phyloP scores from a whole-genome alignment of 169 alveolate species.

The Cryptosporidium parvum region DNA sequence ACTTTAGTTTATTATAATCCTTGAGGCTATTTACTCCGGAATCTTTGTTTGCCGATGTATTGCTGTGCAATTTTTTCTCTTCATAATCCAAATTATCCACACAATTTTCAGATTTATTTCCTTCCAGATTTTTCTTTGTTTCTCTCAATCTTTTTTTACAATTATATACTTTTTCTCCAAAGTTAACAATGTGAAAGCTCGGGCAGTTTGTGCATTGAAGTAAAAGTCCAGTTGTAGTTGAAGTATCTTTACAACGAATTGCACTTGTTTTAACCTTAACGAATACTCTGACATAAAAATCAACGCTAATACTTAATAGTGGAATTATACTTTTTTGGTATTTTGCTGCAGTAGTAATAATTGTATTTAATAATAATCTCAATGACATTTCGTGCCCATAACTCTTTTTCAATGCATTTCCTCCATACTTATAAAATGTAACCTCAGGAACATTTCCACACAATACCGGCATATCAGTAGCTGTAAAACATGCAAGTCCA shows the following conservation, averaged over 20 bases:
- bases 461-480: slow-evolving; percentile 96
- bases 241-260: slow-evolving; percentile 87
- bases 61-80: slow-evolving; percentile 3
- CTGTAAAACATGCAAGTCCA: slow-evolving; percentile 91
- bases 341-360: slow-evolving; percentile 90
- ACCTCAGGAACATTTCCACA: slow-evolving; percentile 95
- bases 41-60: not conserved
- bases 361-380: slow-evolving; percentile 89
- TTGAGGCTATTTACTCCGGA: not conserved
- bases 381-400: slow-evolving; percentile 92
- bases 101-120: slow-evolving; percentile 11
- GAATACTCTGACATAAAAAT: slow-evolving; percentile 93
- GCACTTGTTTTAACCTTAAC: slow-evolving; percentile 89
- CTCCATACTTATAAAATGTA: slow-evolving; percentile 93
- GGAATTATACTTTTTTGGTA: slow-evolving; percentile 91
- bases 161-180: slow-evolving; percentile 79
- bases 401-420: slow-evolving; percentile 87
- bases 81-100: not conserved
- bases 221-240: slow-evolving; percentile 87
- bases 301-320: slow-evolving; percentile 90
- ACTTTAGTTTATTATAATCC: not conserved
- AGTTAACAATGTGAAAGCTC: slow-evolving; percentile 81
- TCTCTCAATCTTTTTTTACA: slow-evolving; percentile 19
- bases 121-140: slow-evolving; percentile 7
- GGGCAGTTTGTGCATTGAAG: slow-evolving; percentile 88